Conservation (phyloP, 2,329 filamentous ascomycete genomes). For the Apiospora saccharicola region DNA sequence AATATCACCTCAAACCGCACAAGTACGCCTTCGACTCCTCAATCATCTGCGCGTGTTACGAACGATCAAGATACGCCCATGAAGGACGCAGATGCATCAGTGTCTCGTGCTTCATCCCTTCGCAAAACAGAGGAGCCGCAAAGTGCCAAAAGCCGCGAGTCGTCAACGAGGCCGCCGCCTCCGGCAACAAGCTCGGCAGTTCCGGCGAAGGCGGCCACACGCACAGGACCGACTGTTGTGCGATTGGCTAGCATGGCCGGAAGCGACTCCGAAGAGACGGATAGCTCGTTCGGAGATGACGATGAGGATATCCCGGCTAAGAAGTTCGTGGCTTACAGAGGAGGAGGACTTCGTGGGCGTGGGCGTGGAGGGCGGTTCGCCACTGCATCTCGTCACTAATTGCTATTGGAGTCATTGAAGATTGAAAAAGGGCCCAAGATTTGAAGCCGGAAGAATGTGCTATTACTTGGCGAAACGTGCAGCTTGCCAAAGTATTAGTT, state of each 20-base stretch:
- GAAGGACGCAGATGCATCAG: neutral
- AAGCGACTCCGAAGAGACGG: constrained; percentile 25
- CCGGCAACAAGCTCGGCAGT: constrained; percentile 24
- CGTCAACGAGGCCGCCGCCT: constrained; percentile 27
- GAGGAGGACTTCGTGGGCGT: constrained; percentile 35
- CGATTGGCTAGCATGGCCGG: constrained; percentile 38
- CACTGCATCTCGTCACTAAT: neutral
- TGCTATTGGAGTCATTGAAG: neutral
- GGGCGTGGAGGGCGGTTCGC: constrained; percentile 29
- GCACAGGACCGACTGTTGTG: constrained; percentile 43
- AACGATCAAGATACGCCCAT: constrained; percentile 7
- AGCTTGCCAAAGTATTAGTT: neutral
- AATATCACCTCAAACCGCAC: neutral
- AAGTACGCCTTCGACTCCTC: constrained; percentile 1
- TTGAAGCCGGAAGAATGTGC: neutral
- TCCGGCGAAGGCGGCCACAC: constrained; percentile 24
- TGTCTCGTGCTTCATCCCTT: neutral
- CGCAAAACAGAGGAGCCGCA: neutral
- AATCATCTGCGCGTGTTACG: neutral
- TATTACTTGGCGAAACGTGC: neutral
- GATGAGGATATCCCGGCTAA: constrained; percentile 28
- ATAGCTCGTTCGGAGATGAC: constrained; percentile 30
- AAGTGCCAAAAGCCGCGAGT: constrained; percentile 9
- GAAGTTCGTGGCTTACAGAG: constrained; percentile 26
- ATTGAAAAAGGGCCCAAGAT: neutral